These are phyloP conservation scores for Mycena alexandri DNA, from an alignment of 768 basidiomycete species.

Conservation along the genomic window DNA sequence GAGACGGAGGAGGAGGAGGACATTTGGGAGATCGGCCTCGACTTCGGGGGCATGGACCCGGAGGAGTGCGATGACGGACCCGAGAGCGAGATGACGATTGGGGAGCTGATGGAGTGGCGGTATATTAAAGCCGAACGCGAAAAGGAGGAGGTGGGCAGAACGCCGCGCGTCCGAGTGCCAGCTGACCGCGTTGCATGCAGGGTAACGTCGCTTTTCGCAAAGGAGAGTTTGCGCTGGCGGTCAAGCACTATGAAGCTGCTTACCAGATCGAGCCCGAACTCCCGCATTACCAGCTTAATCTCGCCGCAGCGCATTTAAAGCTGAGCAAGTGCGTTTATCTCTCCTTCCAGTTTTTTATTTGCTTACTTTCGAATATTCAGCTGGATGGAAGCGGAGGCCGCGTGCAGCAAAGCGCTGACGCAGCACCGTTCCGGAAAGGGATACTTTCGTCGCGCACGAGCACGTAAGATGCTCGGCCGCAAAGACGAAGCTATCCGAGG, in stretches of 20 bases:
- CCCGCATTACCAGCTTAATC: constrained; percentile 81
- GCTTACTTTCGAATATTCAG: constrained; percentile 49
- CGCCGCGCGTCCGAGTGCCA: constrained; percentile 19
- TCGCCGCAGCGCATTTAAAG: constrained; percentile 82
- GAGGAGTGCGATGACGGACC: constrained; percentile 60
- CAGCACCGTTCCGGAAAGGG: constrained; percentile 80
- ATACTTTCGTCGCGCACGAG: constrained; percentile 76
- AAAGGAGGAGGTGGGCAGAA: constrained; percentile 70
- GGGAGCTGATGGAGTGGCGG: constrained; percentile 81
- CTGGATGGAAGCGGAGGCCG: constrained; percentile 79
- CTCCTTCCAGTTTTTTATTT: constrained; percentile 22
- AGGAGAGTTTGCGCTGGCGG: constrained; percentile 68
- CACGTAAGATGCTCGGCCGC: constrained; percentile 70
- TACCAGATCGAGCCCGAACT: constrained; percentile 77
- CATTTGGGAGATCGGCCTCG: constrained; percentile 79
- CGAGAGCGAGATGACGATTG: constrained; percentile 73
- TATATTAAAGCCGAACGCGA: constrained; percentile 78
- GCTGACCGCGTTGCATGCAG: constrained; percentile 51
- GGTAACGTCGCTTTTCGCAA: constrained; percentile 78
- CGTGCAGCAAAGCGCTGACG: constrained; percentile 72
- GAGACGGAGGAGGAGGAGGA: constrained; percentile 83
- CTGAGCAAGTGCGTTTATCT: constrained; percentile 67
- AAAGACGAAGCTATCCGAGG: constrained; percentile 73
- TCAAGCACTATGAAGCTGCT: constrained; percentile 70
- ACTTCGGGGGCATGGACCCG: constrained; percentile 69